A percentile compares a stretch with the other conserved stretches of the same genome.
Evolutionary conservation across 495 filamentous ascomycete genomes (phyloP).

Genomic region (Talaromyces wortmannii): DNA sequence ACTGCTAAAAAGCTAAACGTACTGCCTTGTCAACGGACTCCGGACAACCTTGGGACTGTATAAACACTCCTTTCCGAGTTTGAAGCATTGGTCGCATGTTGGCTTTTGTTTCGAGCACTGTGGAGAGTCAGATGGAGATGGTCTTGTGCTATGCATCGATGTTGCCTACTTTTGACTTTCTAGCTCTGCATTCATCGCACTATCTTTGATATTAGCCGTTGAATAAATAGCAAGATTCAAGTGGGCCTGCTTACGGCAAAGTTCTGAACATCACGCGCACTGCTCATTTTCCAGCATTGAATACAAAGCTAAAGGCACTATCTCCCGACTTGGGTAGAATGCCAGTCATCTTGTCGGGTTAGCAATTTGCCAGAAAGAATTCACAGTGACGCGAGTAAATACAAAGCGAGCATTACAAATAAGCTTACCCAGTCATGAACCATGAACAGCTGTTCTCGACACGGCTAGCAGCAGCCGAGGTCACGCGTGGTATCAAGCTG

Average conservation of each 20-base stretch:
- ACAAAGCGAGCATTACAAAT: too few species aligned
- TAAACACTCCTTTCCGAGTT: conserved; percentile 38
- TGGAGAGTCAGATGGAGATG: neutral
- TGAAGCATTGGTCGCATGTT: conserved; percentile 34
- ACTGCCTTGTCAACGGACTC: conserved; percentile 43
- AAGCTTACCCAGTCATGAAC: too few species aligned
- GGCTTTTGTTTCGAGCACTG: conserved; percentile 45
- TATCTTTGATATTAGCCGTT: conserved; percentile 4
- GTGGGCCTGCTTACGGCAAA: conserved; percentile 31
- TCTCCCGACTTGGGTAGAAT: neutral
- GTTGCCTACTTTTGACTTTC: conserved; percentile 38
- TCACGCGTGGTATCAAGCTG: too few species aligned
- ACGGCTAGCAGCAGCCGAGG: too few species aligned
- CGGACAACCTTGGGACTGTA: conserved; percentile 42
- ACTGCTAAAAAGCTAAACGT: conserved; percentile 6
- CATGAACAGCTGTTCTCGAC: too few species aligned
- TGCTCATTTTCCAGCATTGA: conserved; percentile 28
- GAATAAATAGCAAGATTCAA: neutral
- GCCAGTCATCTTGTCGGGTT: neutral
- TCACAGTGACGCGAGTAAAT: too few species aligned
- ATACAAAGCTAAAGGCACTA: neutral
- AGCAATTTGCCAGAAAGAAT: neutral
- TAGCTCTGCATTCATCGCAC: conserved; percentile 45
- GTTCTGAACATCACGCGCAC: conserved; percentile 40
- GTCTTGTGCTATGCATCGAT: neutral